Base-by-base conservation (phyloP, 2,329 filamentous ascomycete genomes). In the Pezicula radicicola region DNA sequence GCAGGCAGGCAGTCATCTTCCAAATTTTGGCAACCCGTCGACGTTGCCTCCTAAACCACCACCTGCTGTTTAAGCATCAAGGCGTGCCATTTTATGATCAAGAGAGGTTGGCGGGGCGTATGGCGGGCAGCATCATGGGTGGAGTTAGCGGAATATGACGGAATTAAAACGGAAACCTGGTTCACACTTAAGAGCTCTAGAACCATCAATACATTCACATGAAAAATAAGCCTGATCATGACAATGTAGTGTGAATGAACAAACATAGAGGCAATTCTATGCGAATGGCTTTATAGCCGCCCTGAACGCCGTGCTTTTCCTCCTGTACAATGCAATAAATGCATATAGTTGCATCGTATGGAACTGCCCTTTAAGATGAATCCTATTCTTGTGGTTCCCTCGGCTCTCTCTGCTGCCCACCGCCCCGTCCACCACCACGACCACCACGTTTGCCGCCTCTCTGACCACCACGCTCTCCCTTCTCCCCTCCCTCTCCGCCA, bases 31-130 rank as follows among this genome's bases (percentile, higher is more conserved):
- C 28, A 76, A 77, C 30, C 75, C 78, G 5, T 68, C 78, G 15
- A 76, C 77, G 47, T 67, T 82, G 41, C 79, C 79, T 44, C 73
- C 77, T 9, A 81, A 80, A 60, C 79, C 79, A 35, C 78, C 78
- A 39, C 74, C 77, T 44, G 64, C 64, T 47, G 57, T 64, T 60
- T 68, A 63, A 58, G 47, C 43, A 33, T 43, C 16, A 25, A 51
- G 55, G 46, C 49, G 46, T 50, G 54, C 40, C 50, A 51, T 60
- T 57, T 56, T 62, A 60, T 63, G 55, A 60, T 61, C 50, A 61
- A 56, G 51, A 53, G 56, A 52, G 50, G 52, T 62, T 25, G 42
- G 30, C 30, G 30, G 27, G 66, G 66, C 66, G 66, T 67, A 66
- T 59, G 63, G 63, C 56, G 63, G 51, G 52, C 28, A 46, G 65